Evolutionary conservation across 1,139 yeast species (phyloP).

Genomic region (Blastobotrys indianensis): DNA sequence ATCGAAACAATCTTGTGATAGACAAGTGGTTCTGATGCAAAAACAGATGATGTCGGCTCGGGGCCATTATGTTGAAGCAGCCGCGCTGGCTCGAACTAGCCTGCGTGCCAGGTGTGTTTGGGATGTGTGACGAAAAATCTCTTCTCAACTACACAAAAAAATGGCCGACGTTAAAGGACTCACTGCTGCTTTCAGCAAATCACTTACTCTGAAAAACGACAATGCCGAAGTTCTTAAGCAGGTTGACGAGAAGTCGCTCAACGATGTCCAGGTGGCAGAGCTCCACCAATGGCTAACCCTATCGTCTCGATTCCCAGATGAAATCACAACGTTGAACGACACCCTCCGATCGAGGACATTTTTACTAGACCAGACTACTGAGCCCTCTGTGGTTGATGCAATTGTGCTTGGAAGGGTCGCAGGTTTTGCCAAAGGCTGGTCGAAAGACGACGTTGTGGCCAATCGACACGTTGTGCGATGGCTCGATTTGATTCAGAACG

Average conservation of each 20-base stretch:
- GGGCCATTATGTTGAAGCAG: too few species aligned
- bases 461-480: constrained; percentile 86
- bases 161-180: constrained; percentile 22
- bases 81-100: too few species aligned
- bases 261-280: constrained; percentile 54
- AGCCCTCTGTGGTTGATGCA: constrained; percentile 63
- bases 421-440: constrained; percentile 54
- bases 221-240: constrained; percentile 22
- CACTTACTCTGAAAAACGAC: constrained; percentile 22
- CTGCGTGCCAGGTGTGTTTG: too few species aligned
- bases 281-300: constrained; percentile 77
- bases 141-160: constrained; percentile 1
- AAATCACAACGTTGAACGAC: constrained; percentile 55
- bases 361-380: constrained; percentile 59
- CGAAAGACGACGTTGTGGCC: constrained; percentile 46
- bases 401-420: constrained; percentile 58
- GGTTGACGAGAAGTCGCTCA: constrained; percentile 20
- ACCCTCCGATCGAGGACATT: constrained; percentile 64
- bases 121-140: neutral
- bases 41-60: too few species aligned
- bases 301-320: constrained; percentile 54
- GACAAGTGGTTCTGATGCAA: too few species aligned
- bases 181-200: constrained; percentile 24
- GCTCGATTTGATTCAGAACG: constrained; percentile 78
- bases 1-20: too few species aligned